Conservation (phyloP, 805 yeast species). For the Teunomyces aglyptinius region DNA sequence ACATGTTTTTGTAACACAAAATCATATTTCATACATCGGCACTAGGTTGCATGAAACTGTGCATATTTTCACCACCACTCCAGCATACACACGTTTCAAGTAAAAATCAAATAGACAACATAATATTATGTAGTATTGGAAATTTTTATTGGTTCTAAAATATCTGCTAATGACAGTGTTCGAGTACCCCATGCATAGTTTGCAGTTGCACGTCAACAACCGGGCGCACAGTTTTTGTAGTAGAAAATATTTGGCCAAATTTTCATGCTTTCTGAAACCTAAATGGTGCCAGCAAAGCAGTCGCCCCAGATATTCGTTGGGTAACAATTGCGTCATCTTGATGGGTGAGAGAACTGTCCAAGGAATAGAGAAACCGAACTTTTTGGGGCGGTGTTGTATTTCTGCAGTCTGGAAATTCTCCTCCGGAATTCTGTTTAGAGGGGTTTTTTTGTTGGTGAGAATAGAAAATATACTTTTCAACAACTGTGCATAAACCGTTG, state of each 20-base stretch:
- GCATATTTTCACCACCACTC: neutral
- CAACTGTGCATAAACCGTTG: conserved; percentile 1
- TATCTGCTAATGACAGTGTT: neutral
- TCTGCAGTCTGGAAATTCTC: neutral
- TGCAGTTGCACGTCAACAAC: neutral
- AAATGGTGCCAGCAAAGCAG: neutral
- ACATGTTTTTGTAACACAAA: neutral
- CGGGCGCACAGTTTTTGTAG: neutral
- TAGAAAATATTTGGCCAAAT: neutral
- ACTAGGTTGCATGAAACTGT: conserved; percentile 1
- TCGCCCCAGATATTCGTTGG: neutral
- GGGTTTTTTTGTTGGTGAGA: neutral
- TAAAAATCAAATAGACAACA: neutral
- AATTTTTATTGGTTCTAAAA: neutral
- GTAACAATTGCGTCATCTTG: neutral
- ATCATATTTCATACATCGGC: conserved; percentile 1
- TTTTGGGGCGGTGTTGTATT: conserved; percentile 1
- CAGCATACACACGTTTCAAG: conserved; percentile 1
- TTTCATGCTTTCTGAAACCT: neutral
- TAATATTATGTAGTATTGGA: neutral
- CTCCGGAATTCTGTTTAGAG: neutral
- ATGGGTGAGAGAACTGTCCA: neutral
- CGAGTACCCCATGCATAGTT: neutral
- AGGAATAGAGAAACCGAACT: neutral
- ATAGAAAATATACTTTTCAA: neutral